Percentiles rank a stretch among this genome's conserved stretches.
Evolutionary conservation across 352 stramenopile genomes (phyloP).

Genomic region (Phytophthora sp.): DNA sequence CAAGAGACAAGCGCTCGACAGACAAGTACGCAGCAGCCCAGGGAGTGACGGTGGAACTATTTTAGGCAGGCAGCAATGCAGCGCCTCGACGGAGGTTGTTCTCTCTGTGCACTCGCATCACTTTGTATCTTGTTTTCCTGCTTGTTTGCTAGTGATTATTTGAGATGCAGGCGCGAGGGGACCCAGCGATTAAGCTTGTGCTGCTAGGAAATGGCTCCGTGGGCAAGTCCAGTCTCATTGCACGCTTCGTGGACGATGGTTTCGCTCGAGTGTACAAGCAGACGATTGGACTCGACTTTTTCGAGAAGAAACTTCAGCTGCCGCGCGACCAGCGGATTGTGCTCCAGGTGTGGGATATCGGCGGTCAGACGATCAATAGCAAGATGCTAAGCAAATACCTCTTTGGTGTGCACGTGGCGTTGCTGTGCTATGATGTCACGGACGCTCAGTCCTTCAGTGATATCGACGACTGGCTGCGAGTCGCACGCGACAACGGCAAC

Average conservation of each 20-base stretch:
- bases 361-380: constrained; percentile 87
- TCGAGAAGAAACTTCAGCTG: constrained; percentile 84
- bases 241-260: constrained; percentile 81
- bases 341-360: constrained; percentile 91
- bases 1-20: constrained; percentile 29
- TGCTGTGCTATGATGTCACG: constrained; percentile 90
- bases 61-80: constrained; percentile 45
- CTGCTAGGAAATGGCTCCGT: constrained; percentile 87
- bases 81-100: constrained; percentile 32
- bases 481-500: constrained; percentile 48
- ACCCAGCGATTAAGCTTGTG: constrained; percentile 83
- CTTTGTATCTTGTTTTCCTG: constrained; percentile 12
- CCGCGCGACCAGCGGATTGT: constrained; percentile 76
- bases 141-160: constrained; percentile 5
- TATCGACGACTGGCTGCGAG: constrained; percentile 76
- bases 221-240: constrained; percentile 87
- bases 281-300: constrained; percentile 89
- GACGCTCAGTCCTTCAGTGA: constrained; percentile 86
- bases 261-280: constrained; percentile 89
- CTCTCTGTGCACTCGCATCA: constrained; percentile 27
- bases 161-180: constrained; percentile 39
- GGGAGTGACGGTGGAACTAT: constrained; percentile 37
- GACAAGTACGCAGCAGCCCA: constrained; percentile 18
- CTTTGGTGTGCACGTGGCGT: constrained; percentile 75
- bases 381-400: constrained; percentile 90